Evolutionary conservation across 176 grass and related monocot species (phyloP).

Genomic region (Bothriochloa decipiens): DNA sequence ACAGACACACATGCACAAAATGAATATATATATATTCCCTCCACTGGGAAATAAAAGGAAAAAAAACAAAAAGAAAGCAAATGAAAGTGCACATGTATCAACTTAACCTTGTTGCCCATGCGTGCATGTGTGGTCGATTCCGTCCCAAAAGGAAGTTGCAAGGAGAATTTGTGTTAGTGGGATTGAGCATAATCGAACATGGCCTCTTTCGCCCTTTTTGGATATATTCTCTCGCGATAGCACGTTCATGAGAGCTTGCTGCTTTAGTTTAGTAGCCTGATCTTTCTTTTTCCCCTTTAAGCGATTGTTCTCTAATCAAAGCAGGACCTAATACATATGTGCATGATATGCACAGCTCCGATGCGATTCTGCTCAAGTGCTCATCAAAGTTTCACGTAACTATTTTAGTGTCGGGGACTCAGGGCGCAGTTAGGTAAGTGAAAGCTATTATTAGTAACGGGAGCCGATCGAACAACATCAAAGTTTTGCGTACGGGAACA

Average conservation of each 20-base stretch:
- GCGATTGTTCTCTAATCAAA: constrained; percentile 26
- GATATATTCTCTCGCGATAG: constrained; percentile 59
- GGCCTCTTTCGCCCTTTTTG: constrained; percentile 58
- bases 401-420: neutral
- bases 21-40: neutral
- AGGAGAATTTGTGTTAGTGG: constrained; percentile 68
- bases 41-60: neutral
- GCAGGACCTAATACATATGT: neutral
- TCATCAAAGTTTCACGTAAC: neutral
- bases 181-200: constrained; percentile 85
- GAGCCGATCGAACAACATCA: neutral
- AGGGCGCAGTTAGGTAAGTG: neutral
- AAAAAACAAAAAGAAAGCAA: neutral
- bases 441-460: neutral
- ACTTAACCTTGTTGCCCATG: constrained; percentile 26
- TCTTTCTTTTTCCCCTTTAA: constrained; percentile 42
- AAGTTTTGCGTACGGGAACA: no score
- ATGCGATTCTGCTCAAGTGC: constrained; percentile 6
- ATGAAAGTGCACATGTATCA: neutral
- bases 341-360: neutral
- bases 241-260: constrained; percentile 32
- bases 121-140: constrained; percentile 58
- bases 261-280: constrained; percentile 31
- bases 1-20: neutral
- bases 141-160: constrained; percentile 82